Percentiles rank a stretch among this genome's conserved stretches.
These are phyloP conservation scores for Termitomyces sp. DNA, from an alignment of 768 basidiomycete genomes.

Conservation along the genomic window DNA sequence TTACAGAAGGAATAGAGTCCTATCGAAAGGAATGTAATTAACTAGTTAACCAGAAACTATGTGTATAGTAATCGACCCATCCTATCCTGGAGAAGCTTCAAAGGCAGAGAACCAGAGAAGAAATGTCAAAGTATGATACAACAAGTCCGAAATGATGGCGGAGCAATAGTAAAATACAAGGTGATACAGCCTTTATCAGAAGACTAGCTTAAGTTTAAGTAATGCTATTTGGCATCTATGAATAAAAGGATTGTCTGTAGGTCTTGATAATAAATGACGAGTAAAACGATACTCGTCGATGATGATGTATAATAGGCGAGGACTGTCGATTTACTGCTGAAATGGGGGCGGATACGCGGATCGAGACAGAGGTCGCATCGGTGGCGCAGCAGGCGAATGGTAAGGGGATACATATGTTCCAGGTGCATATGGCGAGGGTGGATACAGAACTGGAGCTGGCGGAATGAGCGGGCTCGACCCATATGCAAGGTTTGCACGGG, in stretches of 20 bases:
- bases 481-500: slow-evolving; percentile 6
- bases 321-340: neutral
- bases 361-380: slow-evolving; percentile 5
- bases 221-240: neutral
- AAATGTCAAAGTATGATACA: neutral
- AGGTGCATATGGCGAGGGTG: slow-evolving; percentile 11
- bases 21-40: neutral
- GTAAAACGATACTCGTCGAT: neutral
- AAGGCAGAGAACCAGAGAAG: neutral
- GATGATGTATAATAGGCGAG: neutral
- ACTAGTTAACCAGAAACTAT: neutral
- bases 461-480: slow-evolving; percentile 1
- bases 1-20: neutral
- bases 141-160: neutral
- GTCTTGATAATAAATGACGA: neutral
- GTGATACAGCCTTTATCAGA: slow-evolving; percentile 1
- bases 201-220: neutral
- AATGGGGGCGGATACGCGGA: slow-evolving; percentile 2
- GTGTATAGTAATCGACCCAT: neutral
- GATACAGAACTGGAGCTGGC: neutral
- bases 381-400: slow-evolving; percentile 9
- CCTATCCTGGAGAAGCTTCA: neutral
- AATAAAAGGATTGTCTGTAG: neutral
- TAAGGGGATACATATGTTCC: slow-evolving; percentile 8
- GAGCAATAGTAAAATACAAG: neutral